Base-by-base conservation (phyloP, 1,284 basidiomycete species). In the Cutaneotrichosporon sp. region DNA sequence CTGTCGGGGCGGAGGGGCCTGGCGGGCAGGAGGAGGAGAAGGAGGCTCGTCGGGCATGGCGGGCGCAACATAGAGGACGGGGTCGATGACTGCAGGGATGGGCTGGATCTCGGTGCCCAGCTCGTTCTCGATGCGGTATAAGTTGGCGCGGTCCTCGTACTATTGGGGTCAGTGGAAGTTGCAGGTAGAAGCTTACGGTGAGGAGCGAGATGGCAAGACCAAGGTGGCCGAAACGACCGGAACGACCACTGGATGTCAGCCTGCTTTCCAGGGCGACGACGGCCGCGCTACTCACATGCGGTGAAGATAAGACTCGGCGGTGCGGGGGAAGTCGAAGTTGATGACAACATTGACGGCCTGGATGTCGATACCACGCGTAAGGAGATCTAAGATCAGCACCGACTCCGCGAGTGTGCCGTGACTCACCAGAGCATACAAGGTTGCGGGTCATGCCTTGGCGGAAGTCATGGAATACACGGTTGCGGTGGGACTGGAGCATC, bases 381-480 rank as follows among this genome's bases (percentile, higher is more conserved):
- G 87, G 65, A 99, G 87, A 82, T 99, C 94, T 67, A 86, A 86
- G 8, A 55, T 56, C 34, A 61, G 54, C 51, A 8, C n/a, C n/a
- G 1, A 16, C 16, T n/a, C n/a, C n/a, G n/a, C n/a, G n/a, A n/a
- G 6, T 9, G 38, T 16, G 4, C 22, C 1, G 36, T 33, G 22
- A 70, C 81, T 50, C 53, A 83, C 82, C 84, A 27, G 86, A 87
- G 83, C 97, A 99, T 74, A 99, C 95, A 68, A 99, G 87, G 82
- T 98, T 99, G 70, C 95, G 89, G 83, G 95, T 98, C 59, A 95
- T 92, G 67, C 95, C 95, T 75, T 94, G 93, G 69, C 95, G 89
- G 87, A 99, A 99, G 81, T 99, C 95, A 83, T 99, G 97, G 86
- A 99, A 99, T 69, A 99, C 97, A 75, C 95, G 90, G 83, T 99